A percentile compares a stretch with the other conserved stretches of the same genome.
Evolutionary conservation across 1,284 basidiomycete species (phyloP).

Genomic region (Blastosporella zonata): DNA sequence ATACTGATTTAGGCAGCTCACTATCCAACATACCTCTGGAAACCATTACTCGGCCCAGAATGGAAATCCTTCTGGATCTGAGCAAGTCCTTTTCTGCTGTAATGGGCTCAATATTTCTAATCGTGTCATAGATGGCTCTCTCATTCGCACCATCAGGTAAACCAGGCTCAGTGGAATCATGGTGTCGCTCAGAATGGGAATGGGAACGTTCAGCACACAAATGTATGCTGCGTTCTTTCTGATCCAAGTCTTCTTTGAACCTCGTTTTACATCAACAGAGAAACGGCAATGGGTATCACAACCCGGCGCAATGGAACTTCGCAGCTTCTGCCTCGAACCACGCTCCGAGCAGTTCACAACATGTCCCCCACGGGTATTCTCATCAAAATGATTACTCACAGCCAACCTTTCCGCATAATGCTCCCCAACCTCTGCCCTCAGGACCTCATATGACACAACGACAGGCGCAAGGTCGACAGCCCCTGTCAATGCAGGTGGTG

Average conservation of each 20-base stretch:
- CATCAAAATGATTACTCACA: neutral
- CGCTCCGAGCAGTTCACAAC: neutral
- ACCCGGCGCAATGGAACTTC: too few relatives aligned
- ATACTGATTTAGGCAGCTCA: too few relatives aligned
- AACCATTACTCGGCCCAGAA: too few relatives aligned
- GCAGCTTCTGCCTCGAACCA: too few relatives aligned
- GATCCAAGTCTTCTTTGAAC: neutral
- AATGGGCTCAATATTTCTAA: neutral
- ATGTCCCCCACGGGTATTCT: neutral
- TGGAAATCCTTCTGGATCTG: neutral
- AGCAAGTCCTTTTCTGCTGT: slow-evolving; percentile 1
- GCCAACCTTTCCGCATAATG: too few relatives aligned
- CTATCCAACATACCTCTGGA: too few relatives aligned
- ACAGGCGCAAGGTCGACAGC: too few relatives aligned
- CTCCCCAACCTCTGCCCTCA: too few relatives aligned
- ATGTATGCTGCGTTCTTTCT: slow-evolving; percentile 2
- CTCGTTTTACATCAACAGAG: neutral
- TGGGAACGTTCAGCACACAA: neutral
- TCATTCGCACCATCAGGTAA: slow-evolving; percentile 2
- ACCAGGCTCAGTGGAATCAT: neutral
- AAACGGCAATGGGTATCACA: neutral
- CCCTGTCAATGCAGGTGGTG: too few relatives aligned
- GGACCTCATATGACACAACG: too few relatives aligned
- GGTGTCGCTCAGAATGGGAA: neutral
- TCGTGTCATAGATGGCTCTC: slow-evolving; percentile 1